Evolutionary conservation across 1,284 basidiomycete species (phyloP).

Genomic region (Lignosus rhinocerotis): DNA sequence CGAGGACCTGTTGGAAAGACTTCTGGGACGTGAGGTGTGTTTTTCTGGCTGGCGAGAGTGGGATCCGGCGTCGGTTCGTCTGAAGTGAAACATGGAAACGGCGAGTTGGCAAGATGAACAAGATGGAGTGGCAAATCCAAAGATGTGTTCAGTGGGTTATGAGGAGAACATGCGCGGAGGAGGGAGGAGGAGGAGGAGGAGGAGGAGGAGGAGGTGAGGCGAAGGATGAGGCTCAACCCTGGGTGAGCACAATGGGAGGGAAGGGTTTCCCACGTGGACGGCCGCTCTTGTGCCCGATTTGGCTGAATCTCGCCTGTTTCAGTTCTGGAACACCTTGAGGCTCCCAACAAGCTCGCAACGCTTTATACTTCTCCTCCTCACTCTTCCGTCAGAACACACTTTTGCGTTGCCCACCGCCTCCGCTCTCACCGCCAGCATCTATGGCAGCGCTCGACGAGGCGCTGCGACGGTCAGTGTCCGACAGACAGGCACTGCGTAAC

Average conservation of each 20-base stretch:
- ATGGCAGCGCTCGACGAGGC: background rate
- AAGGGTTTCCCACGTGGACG: constrained; percentile 21
- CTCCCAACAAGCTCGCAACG: background rate
- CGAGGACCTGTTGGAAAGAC: constrained; percentile 16
- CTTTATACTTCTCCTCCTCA: constrained; percentile 3
- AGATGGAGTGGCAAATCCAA: background rate
- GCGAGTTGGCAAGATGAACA: background rate
- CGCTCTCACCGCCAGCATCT: background rate
- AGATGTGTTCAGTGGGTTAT: constrained; percentile 1
- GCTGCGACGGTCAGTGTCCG: background rate
- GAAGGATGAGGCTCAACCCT: background rate
- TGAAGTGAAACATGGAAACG: constrained; percentile 24
- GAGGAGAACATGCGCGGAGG: constrained; percentile 13
- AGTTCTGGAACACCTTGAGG: background rate
- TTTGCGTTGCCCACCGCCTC: background rate
- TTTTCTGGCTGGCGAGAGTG: constrained; percentile 22
- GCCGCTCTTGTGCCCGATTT: constrained; percentile 24
- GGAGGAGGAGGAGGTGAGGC: constrained; percentile 1
- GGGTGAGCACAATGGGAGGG: constrained; percentile 1
- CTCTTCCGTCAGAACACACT: background rate
- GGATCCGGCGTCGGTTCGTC: constrained; percentile 18
- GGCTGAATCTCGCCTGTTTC: constrained; percentile 13
- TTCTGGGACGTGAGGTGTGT: constrained; percentile 18
- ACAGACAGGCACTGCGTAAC: too few species aligned
- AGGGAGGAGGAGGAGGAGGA: constrained; percentile 3